These are phyloP conservation scores for Rhododendron griersonianum DNA, from an alignment of 148 eudicot genomes.

Conservation along the genomic window DNA sequence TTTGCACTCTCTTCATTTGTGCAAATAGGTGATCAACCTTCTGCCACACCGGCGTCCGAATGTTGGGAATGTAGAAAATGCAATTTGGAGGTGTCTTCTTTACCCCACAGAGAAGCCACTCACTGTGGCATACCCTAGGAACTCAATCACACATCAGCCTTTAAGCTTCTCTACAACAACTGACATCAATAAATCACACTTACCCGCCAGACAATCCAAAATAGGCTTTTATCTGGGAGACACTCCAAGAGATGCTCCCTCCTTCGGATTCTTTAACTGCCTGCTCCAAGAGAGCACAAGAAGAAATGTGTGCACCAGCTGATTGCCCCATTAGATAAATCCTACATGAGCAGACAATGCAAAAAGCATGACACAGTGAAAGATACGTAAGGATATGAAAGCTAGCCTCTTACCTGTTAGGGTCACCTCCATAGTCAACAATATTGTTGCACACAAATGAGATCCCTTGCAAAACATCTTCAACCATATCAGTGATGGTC, in stretches of 20 bases:
- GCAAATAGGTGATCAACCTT: background rate
- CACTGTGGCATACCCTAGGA: background rate
- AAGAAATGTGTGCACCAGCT: constrained; percentile 94
- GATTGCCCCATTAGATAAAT: constrained; percentile 91
- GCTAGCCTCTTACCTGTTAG: constrained; percentile 51
- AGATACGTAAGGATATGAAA: background rate
- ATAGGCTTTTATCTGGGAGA: constrained; percentile 88
- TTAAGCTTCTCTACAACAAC: background rate
- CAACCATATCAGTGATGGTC: constrained; percentile 86
- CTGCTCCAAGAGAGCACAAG: constrained; percentile 85
- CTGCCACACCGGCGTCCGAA: background rate
- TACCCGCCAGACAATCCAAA: constrained; percentile 98
- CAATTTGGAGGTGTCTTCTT: background rate
- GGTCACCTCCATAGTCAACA: constrained; percentile 71
- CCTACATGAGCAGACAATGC: constrained; percentile 33
- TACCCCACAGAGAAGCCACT: background rate
- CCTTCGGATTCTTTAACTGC: constrained; percentile 69
- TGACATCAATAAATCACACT: constrained; percentile 12
- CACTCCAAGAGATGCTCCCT: constrained; percentile 71
- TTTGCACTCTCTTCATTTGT: background rate
- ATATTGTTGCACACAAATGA: constrained; percentile 63
- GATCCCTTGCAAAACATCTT: constrained; percentile 84
- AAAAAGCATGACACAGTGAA: constrained; percentile 7
- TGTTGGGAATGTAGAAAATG: background rate
- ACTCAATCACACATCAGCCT: background rate